Evolutionary conservation across 1,284 basidiomycete genomes (phyloP).

Genomic region (Ceratobasidium sp.): DNA sequence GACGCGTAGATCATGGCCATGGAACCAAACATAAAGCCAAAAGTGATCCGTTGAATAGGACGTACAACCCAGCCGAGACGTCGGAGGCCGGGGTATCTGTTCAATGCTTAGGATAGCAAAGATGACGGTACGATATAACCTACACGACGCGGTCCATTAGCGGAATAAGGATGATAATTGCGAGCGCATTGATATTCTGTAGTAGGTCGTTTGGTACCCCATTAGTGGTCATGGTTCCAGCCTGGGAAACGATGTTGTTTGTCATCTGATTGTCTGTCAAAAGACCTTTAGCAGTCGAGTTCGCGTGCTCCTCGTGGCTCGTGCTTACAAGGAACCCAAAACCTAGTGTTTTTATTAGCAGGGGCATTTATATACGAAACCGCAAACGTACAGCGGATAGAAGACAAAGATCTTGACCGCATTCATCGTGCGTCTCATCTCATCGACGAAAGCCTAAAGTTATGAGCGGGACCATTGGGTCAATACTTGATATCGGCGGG

Average conservation of each 20-base stretch:
- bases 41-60: slow-evolving; percentile 74
- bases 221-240: not conserved
- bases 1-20: slow-evolving; percentile 66
- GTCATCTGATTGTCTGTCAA: slow-evolving; percentile 17
- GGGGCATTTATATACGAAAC: not conserved
- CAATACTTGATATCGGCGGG: no score
- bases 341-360: not conserved
- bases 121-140: not conserved
- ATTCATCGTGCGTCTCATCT: slow-evolving; percentile 54
- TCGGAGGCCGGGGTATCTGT: slow-evolving; percentile 70
- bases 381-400: slow-evolving; percentile 1
- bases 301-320: no score
- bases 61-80: slow-evolving; percentile 70
- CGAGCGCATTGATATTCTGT: slow-evolving; percentile 6
- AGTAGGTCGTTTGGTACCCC: slow-evolving; percentile 3
- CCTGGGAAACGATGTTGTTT: slow-evolving; percentile 4
- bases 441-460: slow-evolving; percentile 50
- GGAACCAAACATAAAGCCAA: slow-evolving; percentile 58
- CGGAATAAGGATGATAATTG: slow-evolving; percentile 32
- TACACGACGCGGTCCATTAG: slow-evolving; percentile 24
- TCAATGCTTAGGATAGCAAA: no score
- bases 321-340: slow-evolving; percentile 8
- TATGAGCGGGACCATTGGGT: no score
- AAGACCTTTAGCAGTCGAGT: no score
- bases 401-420: slow-evolving; percentile 53